These are phyloP conservation scores for Boletus eberwhitei DNA, from an alignment of 768 basidiomycete species.

Conservation along the genomic window DNA sequence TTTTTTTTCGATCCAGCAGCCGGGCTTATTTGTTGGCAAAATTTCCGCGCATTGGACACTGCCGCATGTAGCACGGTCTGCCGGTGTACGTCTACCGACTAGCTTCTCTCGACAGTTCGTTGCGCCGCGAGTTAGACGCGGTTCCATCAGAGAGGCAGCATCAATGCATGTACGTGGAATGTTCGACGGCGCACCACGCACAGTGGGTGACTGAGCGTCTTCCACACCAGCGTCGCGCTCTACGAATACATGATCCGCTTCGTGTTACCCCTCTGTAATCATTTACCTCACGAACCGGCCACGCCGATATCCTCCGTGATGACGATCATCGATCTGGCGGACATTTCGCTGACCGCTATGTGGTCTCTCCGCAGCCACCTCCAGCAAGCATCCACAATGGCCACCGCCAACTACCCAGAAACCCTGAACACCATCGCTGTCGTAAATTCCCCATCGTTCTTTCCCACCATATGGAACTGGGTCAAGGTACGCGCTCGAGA, in stretches of 20 bases:
- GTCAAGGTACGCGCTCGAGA: constrained; percentile 50
- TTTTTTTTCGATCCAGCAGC: background rate
- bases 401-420: constrained; percentile 81
- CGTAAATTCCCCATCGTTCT: constrained; percentile 81
- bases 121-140: constrained; percentile 59
- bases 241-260: constrained; percentile 69
- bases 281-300: constrained; percentile 50
- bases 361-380: constrained; percentile 72
- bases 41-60: background rate
- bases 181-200: no score
- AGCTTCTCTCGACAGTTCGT: constrained; percentile 47
- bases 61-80: constrained; percentile 52
- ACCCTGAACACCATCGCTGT: constrained; percentile 64
- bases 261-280: constrained; percentile 57
- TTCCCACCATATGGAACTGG: constrained; percentile 82
- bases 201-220: background rate
- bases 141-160: constrained; percentile 54
- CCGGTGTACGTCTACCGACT: constrained; percentile 78
- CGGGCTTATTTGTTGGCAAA: background rate
- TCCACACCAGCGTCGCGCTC: constrained; percentile 49
- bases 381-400: constrained; percentile 70
- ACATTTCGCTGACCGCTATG: constrained; percentile 57
- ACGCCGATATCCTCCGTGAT: constrained; percentile 59
- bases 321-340: constrained; percentile 71
- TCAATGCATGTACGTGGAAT: constrained; percentile 61